Conservation (phyloP, 148 eudicot genomes). For the Chenopodium quinoa region DNA sequence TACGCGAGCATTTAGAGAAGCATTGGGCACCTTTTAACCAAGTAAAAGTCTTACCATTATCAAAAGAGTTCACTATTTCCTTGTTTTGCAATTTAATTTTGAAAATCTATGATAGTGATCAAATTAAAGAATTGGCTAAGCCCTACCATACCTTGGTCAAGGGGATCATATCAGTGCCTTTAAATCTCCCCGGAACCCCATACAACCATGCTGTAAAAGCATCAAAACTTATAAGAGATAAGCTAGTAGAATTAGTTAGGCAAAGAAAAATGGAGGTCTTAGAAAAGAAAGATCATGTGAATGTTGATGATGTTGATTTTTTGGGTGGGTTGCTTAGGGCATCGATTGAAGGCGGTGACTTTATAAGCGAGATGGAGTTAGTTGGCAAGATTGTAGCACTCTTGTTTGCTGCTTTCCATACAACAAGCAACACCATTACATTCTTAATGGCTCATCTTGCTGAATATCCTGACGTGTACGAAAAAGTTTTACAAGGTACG, state of each 20-base stretch:
- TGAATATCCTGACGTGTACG: conserved; percentile 10
- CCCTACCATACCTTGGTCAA: neutral
- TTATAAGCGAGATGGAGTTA: neutral
- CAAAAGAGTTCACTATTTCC: neutral
- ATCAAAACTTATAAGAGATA: neutral
- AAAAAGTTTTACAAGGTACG: conserved; percentile 11
- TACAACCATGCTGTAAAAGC: neutral
- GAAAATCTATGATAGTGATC: neutral
- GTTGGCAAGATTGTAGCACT: neutral
- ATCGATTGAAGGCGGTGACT: neutral
- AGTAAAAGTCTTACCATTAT: neutral
- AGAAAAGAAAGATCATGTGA: neutral
- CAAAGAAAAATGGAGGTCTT: neutral
- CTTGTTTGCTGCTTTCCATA: neutral
- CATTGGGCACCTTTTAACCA: neutral
- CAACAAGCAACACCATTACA: conserved; percentile 10
- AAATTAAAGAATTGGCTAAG: neutral
- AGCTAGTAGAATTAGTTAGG: neutral
- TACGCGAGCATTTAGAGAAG: conserved; percentile 8
- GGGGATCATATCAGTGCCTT: neutral
- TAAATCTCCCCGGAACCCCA: conserved; percentile 12
- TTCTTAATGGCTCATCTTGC: neutral
- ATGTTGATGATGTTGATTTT: neutral
- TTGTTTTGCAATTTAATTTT: neutral
- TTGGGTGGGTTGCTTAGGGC: neutral